These are phyloP conservation scores for Magnaporthales sp. DNA, from an alignment of 2,329 filamentous ascomycete species.

Conservation along the genomic window DNA sequence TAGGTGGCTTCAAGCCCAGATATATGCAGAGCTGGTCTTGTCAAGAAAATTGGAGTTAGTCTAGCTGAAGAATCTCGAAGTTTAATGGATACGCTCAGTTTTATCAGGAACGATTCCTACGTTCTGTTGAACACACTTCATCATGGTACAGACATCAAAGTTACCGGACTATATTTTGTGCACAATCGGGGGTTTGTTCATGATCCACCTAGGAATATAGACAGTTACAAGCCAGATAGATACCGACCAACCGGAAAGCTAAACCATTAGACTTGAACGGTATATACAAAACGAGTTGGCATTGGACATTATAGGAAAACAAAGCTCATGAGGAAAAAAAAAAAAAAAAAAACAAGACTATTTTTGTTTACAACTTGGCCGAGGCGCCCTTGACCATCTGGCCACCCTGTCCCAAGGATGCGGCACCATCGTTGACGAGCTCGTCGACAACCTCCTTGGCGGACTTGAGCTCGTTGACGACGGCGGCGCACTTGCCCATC, in stretches of 20 bases:
- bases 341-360: not conserved
- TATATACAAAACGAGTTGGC: not conserved
- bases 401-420: slow-evolving; percentile 59
- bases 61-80: no score
- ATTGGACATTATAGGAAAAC: not conserved
- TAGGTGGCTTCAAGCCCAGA: no score
- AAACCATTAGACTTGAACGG: not conserved
- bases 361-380: slow-evolving; percentile 54
- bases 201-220: not conserved
- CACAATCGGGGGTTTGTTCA: not conserved
- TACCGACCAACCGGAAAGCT: not conserved
- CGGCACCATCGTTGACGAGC: slow-evolving; percentile 75
- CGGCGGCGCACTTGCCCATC: slow-evolving; percentile 95
- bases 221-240: not conserved
- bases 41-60: no score
- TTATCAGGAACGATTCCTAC: no score
- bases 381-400: slow-evolving; percentile 44
- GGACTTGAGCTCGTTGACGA: slow-evolving; percentile 84
- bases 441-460: slow-evolving; percentile 93
- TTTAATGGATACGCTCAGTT: no score
- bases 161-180: no score
- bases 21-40: no score
- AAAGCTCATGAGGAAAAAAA: not conserved
- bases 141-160: not conserved
- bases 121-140: no score